Conservation (phyloP, 306 rosid species). For the Mucuna pruriens region DNA sequence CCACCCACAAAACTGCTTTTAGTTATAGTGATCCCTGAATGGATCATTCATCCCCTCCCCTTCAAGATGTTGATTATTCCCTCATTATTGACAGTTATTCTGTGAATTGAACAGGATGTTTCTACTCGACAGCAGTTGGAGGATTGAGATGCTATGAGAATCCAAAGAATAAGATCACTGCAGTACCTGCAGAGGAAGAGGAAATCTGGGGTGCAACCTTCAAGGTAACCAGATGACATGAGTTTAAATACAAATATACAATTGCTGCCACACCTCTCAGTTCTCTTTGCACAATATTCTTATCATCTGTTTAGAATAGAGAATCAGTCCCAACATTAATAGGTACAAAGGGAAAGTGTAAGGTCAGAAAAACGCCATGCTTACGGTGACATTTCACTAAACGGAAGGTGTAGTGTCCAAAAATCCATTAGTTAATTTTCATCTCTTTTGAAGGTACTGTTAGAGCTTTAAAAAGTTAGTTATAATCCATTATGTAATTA, state of each 20-base stretch:
- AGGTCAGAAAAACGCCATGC: neutral
- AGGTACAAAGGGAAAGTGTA: neutral
- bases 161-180: conserved; percentile 89
- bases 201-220: conserved; percentile 97
- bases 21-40: neutral
- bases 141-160: conserved; percentile 90
- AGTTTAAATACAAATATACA: neutral
- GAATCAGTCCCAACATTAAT: neutral
- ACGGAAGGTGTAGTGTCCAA: neutral
- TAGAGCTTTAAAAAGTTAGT: neutral
- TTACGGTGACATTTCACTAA: neutral
- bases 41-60: neutral
- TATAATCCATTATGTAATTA: neutral
- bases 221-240: conserved; percentile 64
- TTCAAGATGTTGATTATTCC: neutral
- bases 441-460: neutral
- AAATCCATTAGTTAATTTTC: no score
- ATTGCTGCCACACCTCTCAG: neutral
- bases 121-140: conserved; percentile 81
- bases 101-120: conserved; percentile 70
- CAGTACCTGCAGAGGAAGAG: conserved; percentile 89
- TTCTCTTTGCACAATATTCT: conserved; percentile 14
- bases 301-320: conserved; percentile 5
- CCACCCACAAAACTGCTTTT: neutral
- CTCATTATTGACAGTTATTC: conserved; percentile 25